Percentiles rank a stretch among this genome's conserved stretches.
Conservation (phyloP, 2,329 filamentous ascomycete species). For the Trichoderma asperellum region DNA sequence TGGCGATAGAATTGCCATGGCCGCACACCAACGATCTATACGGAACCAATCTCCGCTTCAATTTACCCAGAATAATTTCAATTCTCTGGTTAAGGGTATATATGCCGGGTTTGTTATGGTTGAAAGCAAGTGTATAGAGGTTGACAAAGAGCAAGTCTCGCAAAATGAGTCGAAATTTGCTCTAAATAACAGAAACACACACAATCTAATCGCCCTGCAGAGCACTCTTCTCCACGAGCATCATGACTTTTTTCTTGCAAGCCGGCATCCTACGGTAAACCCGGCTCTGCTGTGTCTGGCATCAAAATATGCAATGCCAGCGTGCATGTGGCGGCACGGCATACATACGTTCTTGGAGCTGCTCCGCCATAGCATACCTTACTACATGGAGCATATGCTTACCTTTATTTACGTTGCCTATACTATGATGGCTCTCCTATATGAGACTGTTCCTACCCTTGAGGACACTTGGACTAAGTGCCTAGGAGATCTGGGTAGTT, state of each 20-base stretch:
- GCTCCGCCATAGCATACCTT: slow-evolving; percentile 72
- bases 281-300: slow-evolving; percentile 69
- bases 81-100: slow-evolving; percentile 73
- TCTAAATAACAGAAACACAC: slow-evolving; percentile 26
- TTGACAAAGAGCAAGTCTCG: slow-evolving; percentile 64
- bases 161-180: slow-evolving; percentile 44
- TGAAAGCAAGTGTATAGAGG: slow-evolving; percentile 83
- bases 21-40: not conserved
- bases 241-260: slow-evolving; percentile 84
- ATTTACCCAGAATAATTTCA: not conserved
- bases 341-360: slow-evolving; percentile 86
- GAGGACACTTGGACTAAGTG: slow-evolving; percentile 94
- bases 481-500: slow-evolving; percentile 81
- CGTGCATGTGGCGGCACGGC: slow-evolving; percentile 90
- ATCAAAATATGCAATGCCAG: slow-evolving; percentile 86
- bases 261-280: slow-evolving; percentile 80
- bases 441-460: slow-evolving; percentile 83
- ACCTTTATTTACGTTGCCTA: slow-evolving; percentile 91
- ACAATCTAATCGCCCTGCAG: slow-evolving; percentile 73
- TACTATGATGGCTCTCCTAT: slow-evolving; percentile 83
- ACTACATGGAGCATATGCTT: slow-evolving; percentile 84
- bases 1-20: not conserved
- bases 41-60: not conserved
- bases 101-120: slow-evolving; percentile 85
- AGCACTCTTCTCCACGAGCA: slow-evolving; percentile 80